Evolutionary conservation across 2,329 filamentous ascomycete species (phyloP), one percentile per base, ranked within the genome.

Genomic region (Ophiostoma sp.): DNA sequence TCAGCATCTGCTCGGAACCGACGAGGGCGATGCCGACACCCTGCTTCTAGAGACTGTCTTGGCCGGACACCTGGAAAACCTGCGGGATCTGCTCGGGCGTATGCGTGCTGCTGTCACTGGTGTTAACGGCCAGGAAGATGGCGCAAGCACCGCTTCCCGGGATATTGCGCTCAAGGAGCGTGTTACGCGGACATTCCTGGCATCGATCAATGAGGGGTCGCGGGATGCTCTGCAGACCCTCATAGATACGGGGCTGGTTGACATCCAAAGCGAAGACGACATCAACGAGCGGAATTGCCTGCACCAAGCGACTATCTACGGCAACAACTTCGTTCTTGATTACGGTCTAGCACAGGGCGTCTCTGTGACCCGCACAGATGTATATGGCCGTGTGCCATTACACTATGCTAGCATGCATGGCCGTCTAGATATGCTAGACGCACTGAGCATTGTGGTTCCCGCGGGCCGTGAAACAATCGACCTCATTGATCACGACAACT

Each of bases 331-430:
- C 73, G 90, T 97, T 42, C 81, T 98, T 69, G 81, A 86, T 66
- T 87, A 90, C 72, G 93, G 90, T 4, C 81, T 99, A n/a, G 81
- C 85, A 1, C 87, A 85, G 63, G 87, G 86, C 4, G 92, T 97
- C 45, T 88, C 93, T 71, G 88, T 93, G 38, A 87, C 87, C 68
- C 85, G 91, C 66, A 90, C 90, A 2, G 95, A 99, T 79, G 93
- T 97, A 6, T 99, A 99, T 76, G 95, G 95, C 8, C 85, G 95
- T 65, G 91, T 97, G 70, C 93, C 95, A 40, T 80, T 99, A 47
- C 95, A 99, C 76, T 99, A 99, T 79, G 93, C 95, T 14, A 96
- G 92, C 77, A 93, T 98, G 85, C 92, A 97, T 79, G 95, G 95
- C 5, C 87, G 91, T 63, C 84, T 96, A 27, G 90, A 91, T 67